Conservation (phyloP, 768 basidiomycete genomes). For the Chalciporus sphaerocephalus region DNA sequence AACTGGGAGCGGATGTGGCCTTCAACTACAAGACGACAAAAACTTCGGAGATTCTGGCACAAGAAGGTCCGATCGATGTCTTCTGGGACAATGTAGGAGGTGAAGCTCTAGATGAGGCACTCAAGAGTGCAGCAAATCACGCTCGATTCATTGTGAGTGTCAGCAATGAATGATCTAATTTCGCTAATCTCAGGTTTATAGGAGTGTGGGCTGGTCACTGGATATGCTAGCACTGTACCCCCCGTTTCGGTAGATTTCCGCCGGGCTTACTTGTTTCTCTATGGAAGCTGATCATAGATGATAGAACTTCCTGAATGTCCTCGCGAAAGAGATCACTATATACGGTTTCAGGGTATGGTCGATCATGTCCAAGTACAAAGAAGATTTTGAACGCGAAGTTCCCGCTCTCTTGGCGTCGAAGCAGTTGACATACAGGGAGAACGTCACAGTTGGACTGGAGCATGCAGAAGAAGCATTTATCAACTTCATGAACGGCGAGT, state of each 20-base stretch:
- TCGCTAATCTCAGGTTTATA: not conserved
- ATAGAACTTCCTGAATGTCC: slow-evolving; percentile 37
- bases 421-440: slow-evolving; percentile 45
- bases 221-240: too few relatives aligned
- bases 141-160: slow-evolving; percentile 48
- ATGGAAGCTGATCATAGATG: not conserved
- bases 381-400: slow-evolving; percentile 41
- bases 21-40: slow-evolving; percentile 71
- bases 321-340: slow-evolving; percentile 40
- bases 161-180: not conserved
- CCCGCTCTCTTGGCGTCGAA: slow-evolving; percentile 41
- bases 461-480: slow-evolving; percentile 3
- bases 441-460: slow-evolving; percentile 43
- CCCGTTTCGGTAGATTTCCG: too few relatives aligned
- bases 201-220: slow-evolving; percentile 32
- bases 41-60: slow-evolving; percentile 47
- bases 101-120: slow-evolving; percentile 51
- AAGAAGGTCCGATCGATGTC: slow-evolving; percentile 55
- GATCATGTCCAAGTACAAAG: slow-evolving; percentile 32
- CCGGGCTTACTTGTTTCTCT: too few relatives aligned
- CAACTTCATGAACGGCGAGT: not conserved
- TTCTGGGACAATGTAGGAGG: slow-evolving; percentile 54
- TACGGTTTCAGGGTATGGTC: slow-evolving; percentile 40
- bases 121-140: slow-evolving; percentile 39
- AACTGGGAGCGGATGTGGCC: slow-evolving; percentile 61